phyloP scores from a whole-genome alignment of 371 early-diverging fungal species.

The Mucor velutinosus region DNA sequence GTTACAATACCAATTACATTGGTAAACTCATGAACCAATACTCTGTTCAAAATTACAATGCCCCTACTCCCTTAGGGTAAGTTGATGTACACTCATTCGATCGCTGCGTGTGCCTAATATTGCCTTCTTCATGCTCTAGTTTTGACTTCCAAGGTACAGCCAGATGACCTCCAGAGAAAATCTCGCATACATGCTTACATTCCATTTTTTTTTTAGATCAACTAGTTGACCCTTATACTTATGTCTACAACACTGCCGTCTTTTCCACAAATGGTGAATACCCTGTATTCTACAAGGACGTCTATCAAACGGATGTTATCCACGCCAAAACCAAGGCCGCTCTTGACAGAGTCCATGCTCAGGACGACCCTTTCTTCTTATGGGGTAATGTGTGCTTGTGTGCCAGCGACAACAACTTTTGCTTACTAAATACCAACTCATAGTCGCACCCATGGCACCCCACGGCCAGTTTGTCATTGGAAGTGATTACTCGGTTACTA shows the following conservation, averaged over 20 bases:
- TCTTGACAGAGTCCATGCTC: conserved; percentile 44
- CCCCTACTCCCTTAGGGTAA: conserved; percentile 41
- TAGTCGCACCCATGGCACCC: conserved; percentile 33
- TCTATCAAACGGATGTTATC: conserved; percentile 66
- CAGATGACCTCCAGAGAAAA: background rate
- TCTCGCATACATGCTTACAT: too few species aligned
- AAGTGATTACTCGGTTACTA: conserved; percentile 10
- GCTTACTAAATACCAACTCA: too few species aligned
- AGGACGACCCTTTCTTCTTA: conserved; percentile 60
- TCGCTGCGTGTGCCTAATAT: background rate
- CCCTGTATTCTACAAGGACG: conserved; percentile 47
- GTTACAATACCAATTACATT: conserved; percentile 66
- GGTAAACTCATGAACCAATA: conserved; percentile 70
- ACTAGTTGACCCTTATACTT: conserved; percentile 63
- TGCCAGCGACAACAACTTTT: background rate
- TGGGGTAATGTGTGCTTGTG: conserved; percentile 28
- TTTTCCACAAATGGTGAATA: conserved; percentile 60
- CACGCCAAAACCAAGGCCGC: conserved; percentile 56
- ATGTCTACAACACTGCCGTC: conserved; percentile 58
- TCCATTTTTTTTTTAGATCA: conserved; percentile 42
- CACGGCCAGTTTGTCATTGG: conserved; percentile 36
- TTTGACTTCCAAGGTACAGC: conserved; percentile 25
- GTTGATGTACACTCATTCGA: background rate
- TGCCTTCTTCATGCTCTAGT: conserved; percentile 13
- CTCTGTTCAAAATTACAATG: conserved; percentile 38